Percentiles rank a stretch among this genome's conserved stretches.
These are phyloP conservation scores for Casuarina equisetifolia DNA, from an alignment of 306 rosid species.

Conservation along the genomic window DNA sequence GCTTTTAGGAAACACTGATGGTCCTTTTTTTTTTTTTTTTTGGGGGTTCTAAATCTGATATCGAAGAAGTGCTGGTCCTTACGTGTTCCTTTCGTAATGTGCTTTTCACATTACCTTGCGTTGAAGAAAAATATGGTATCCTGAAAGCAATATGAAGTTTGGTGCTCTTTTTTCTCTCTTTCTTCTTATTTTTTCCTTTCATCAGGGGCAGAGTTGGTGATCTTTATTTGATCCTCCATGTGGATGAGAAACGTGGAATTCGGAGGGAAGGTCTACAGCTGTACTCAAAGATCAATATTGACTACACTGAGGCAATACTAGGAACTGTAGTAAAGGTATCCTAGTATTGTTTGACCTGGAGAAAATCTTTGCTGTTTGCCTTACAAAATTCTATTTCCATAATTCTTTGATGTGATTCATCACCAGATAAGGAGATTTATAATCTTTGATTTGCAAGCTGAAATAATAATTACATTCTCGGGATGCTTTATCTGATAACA, in stretches of 20 bases:
- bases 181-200: background rate
- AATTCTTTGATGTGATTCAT: background rate
- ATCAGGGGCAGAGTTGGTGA: conserved; percentile 71
- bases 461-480: background rate
- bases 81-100: background rate
- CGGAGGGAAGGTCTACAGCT: conserved; percentile 79
- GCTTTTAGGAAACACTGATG: background rate
- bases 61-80: background rate
- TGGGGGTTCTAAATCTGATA: background rate
- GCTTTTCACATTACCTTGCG: background rate
- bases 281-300: conserved; percentile 68
- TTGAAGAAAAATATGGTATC: background rate
- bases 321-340: conserved; percentile 75
- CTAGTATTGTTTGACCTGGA: conserved; percentile 10
- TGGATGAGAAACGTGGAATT: conserved; percentile 70
- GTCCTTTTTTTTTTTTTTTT: background rate
- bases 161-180: conserved; percentile 7
- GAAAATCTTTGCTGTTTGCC: conserved; percentile 2
- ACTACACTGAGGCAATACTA: conserved; percentile 83
- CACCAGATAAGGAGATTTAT: background rate
- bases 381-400: background rate
- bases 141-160: background rate
- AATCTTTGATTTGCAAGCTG: background rate
- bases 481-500: background rate
- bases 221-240: conserved; percentile 73